phyloP scores from a whole-genome alignment of 768 basidiomycete species.

The Grammothele lineata region DNA sequence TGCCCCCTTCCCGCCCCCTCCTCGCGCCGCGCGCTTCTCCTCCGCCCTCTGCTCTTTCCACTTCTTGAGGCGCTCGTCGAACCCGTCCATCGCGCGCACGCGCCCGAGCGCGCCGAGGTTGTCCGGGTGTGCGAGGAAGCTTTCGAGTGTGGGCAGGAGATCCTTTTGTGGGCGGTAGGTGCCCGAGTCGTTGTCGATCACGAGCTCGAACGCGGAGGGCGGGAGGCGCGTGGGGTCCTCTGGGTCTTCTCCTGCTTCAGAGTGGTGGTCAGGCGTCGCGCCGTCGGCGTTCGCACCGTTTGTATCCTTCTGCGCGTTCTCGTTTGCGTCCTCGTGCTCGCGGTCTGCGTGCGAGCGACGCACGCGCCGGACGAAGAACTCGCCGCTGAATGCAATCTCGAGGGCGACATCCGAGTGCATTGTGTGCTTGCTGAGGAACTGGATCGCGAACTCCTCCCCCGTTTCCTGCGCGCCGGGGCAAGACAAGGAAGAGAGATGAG shows the following conservation, averaged over 20 bases:
- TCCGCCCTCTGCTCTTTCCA: conserved; percentile 31
- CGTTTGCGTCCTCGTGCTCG: background rate
- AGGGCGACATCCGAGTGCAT: conserved; percentile 42
- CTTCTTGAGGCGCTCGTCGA: conserved; percentile 33
- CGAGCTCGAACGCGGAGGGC: conserved; percentile 34
- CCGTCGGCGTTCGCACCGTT: background rate
- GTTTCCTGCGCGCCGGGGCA: conserved; percentile 36
- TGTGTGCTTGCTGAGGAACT: conserved; percentile 41
- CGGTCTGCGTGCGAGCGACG: conserved; percentile 7
- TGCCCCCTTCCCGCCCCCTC: conserved; percentile 1
- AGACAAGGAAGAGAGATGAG: background rate
- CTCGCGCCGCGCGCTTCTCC: conserved; percentile 22
- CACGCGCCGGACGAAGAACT: conserved; percentile 32
- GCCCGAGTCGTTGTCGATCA: conserved; percentile 46
- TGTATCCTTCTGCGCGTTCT: background rate
- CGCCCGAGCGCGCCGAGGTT: conserved; percentile 36
- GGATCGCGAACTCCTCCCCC: conserved; percentile 39
- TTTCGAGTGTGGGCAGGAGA: conserved; percentile 33
- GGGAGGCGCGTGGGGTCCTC: conserved; percentile 9
- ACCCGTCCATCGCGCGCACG: conserved; percentile 33
- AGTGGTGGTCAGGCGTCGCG: no score
- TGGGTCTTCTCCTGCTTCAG: background rate
- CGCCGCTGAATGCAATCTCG: conserved; percentile 42
- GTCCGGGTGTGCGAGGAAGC: conserved; percentile 29
- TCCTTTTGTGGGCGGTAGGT: conserved; percentile 41